Evolutionary conservation across 148 eudicot species (phyloP).

Genomic region (Agrostemma githago): DNA sequence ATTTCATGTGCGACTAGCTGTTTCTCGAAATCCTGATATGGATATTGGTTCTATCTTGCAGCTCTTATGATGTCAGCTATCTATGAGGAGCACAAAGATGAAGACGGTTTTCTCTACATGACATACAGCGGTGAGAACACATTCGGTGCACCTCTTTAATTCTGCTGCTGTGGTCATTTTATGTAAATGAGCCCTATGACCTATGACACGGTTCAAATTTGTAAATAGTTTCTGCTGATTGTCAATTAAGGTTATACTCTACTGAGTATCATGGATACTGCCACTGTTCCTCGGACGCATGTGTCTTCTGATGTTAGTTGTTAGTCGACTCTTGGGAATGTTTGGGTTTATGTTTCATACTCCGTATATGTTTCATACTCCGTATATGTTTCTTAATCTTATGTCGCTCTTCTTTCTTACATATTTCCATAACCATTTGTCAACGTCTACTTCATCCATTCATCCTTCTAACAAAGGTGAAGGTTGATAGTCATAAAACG

Average conservation of each 20-base stretch:
- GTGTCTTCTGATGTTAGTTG: constrained; percentile 3
- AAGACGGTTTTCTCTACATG: constrained; percentile 98
- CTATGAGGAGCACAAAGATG: constrained; percentile 93
- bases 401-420: too few relatives aligned
- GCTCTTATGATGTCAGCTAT: constrained; percentile 97
- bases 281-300: constrained; percentile 13
- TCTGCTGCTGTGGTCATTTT: constrained; percentile 8
- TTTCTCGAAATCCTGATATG: background rate
- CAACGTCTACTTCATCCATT: too few relatives aligned
- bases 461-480: too few relatives aligned
- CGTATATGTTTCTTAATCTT: too few relatives aligned
- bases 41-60: constrained; percentile 19
- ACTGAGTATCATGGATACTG: background rate
- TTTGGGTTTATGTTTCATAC: background rate
- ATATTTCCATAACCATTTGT: too few relatives aligned
- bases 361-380: too few relatives aligned
- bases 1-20: background rate
- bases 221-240: constrained; percentile 28
- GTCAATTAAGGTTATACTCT: constrained; percentile 2
- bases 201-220: constrained; percentile 16
- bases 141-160: constrained; percentile 49
- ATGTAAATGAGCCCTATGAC: constrained; percentile 40
- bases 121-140: constrained; percentile 98
- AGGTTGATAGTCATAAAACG: too few relatives aligned
- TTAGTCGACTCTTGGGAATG: constrained; percentile 11